Evolutionary conservation across 768 basidiomycete genomes (phyloP).

Genomic region (Leucocoprinus leucothites): DNA sequence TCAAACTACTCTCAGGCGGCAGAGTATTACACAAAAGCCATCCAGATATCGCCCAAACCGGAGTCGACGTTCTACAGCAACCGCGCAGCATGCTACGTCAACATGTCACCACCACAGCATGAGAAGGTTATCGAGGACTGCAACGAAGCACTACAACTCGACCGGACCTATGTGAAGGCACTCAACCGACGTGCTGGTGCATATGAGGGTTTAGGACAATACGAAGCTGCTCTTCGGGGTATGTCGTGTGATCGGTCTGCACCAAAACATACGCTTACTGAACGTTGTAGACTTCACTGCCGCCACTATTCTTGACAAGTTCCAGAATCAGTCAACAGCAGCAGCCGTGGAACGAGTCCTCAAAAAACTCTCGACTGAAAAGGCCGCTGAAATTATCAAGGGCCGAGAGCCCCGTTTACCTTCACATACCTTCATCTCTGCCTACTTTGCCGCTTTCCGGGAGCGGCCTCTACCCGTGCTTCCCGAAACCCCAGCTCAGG

Average conservation of each 20-base stretch:
- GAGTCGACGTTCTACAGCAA: slow-evolving; percentile 97
- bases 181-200: slow-evolving; percentile 88
- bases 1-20: slow-evolving; percentile 59
- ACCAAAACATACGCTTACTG: not conserved
- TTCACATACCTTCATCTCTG: slow-evolving; percentile 86
- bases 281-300: slow-evolving; percentile 80
- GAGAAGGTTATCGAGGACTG: slow-evolving; percentile 87
- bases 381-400: slow-evolving; percentile 73
- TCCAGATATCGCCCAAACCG: slow-evolving; percentile 67
- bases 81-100: slow-evolving; percentile 95
- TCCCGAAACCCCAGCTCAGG: slow-evolving; percentile 71
- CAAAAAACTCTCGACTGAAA: slow-evolving; percentile 72
- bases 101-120: slow-evolving; percentile 81
- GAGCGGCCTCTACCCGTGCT: slow-evolving; percentile 57
- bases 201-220: slow-evolving; percentile 69
- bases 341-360: slow-evolving; percentile 89
- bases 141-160: slow-evolving; percentile 80
- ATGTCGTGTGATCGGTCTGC: slow-evolving; percentile 17
- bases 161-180: slow-evolving; percentile 84
- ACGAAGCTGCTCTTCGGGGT: slow-evolving; percentile 82
- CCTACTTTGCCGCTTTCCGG: slow-evolving; percentile 97
- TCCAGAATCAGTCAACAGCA: slow-evolving; percentile 78
- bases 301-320: slow-evolving; percentile 92
- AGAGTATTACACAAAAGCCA: slow-evolving; percentile 71
- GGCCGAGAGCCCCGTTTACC: slow-evolving; percentile 81